Base-by-base conservation (phyloP, 208 protist species). In the Dictyostelium gargantuum region DNA sequence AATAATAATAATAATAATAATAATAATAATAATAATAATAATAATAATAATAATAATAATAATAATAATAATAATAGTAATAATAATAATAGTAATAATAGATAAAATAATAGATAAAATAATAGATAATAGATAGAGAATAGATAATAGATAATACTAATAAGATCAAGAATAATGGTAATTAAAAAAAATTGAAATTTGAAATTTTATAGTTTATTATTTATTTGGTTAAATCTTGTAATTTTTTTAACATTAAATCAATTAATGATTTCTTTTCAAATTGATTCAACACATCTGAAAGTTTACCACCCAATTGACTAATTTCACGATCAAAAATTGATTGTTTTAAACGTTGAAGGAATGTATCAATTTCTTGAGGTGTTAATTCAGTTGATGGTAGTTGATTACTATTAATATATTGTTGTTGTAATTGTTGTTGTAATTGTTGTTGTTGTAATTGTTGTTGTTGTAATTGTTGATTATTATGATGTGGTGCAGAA, bases 191-290 rank as follows among this genome's bases (percentile, higher is more conserved):
- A n/a, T n/a, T n/a, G n/a, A n/a, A n/a, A n/a, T n/a, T n/a, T n/a
- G n/a, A n/a, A n/a, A n/a, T n/a, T n/a, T n/a, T n/a, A n/a, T n/a
- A n/a, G n/a, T n/a, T n/a, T n/a, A n/a, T n/a, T n/a, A n/a, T 74
- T 56, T 80, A 80, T 80, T 81, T 81, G 32, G 21, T 77, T 75
- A 89, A 50, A 26, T 89, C 82, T 68, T 79, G 26, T 68, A 89
- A 52, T 79, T 89, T 89, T 52, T 73, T 89, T 13, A 89, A 52
- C 13, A 79, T 32, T 17, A 89, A 79, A 26, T 89, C 68, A 9
- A 89, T 50, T 5, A 89, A 10, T 54, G 82, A 68, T 50, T 89
- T 89, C 15, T 79, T 50, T 15, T 66, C 42, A 13, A 75, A 26
- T 8, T 61, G 17, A 42, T 32, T 50, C 50, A 32, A 42, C 2